Conservation (phyloP, 1,284 basidiomycete species). For the Peniophora sp. region DNA sequence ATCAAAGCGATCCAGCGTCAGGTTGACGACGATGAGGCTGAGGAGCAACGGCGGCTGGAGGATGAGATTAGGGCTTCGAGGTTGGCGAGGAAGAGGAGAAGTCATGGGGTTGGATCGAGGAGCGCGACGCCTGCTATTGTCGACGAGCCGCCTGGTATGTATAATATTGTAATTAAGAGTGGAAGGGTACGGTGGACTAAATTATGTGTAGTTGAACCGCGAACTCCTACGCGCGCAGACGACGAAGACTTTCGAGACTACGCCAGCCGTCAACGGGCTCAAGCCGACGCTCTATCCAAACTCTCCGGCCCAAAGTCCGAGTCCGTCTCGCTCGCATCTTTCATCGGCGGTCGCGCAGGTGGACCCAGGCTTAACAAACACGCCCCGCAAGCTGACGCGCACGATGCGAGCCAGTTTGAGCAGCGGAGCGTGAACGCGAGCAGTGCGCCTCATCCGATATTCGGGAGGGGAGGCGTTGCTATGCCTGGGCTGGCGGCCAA, state of each 20-base stretch:
- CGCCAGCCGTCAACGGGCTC: constrained; percentile 30
- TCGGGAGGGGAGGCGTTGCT: constrained; percentile 63
- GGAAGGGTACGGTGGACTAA: too few relatives aligned
- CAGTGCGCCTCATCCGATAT: constrained; percentile 58
- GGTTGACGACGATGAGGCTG: constrained; percentile 72
- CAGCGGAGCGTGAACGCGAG: constrained; percentile 35
- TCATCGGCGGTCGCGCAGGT: constrained; percentile 67
- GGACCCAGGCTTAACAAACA: constrained; percentile 65
- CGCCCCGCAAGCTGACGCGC: constrained; percentile 60
- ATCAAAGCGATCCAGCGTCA: constrained; percentile 73
- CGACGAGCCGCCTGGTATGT: neutral
- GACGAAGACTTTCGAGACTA: constrained; percentile 15
- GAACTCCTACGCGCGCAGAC: neutral
- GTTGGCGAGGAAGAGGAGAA: constrained; percentile 56
- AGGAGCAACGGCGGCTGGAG: constrained; percentile 63
- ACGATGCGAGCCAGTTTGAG: constrained; percentile 57
- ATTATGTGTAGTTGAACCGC: constrained; percentile 2
- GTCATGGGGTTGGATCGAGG: constrained; percentile 35
- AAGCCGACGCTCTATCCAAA: constrained; percentile 38
- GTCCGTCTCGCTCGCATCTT: constrained; percentile 63
- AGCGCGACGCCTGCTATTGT: constrained; percentile 13
- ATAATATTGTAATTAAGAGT: constrained; percentile 12
- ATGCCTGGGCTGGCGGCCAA: constrained; percentile 57
- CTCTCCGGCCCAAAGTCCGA: constrained; percentile 22
- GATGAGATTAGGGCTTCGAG: constrained; percentile 70